Evolutionary conservation across 495 filamentous ascomycete genomes (phyloP), one percentile per base, ranked within the genome.

Genomic region (Thozetella sp.): DNA sequence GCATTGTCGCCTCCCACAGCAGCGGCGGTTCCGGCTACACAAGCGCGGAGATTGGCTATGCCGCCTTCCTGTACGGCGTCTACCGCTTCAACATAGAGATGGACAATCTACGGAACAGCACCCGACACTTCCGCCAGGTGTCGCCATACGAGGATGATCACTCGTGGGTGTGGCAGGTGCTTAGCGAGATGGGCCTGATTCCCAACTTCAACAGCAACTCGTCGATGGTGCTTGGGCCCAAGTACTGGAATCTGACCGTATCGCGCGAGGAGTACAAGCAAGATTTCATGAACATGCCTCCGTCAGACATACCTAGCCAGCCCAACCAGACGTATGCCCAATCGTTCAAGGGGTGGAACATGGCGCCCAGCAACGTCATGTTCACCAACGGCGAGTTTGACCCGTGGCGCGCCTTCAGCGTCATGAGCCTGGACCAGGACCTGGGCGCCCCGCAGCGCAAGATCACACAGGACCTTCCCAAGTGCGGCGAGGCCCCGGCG

Each of bases 321-420:
- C 59, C 23, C 20, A 20, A 51, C 6, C 34, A 22, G 22, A 22
- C 25, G 9, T 45, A 24, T 23, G 26, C 53, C 20, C 24, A 53
- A 3, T 24, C 51, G 3, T 54, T 37, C 43, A 51, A 30, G 22
- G 60, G 60, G 10, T 63, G 60, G 60, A 25, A 24, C 12, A 59
- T 59, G 27, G 11, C 22, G 27, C 60, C 60, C 1, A 46, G 20
- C 53, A 63, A 63, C 37, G 55, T 63, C n/a, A 53, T 58, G 55
- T 63, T 45, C 17, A 63, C 45, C 20, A 54, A 52, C 19, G 60
- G 60, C 56, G 60, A 63, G 56, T 37, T 58, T 19, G 60, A 63
- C 48, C 60, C 60, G 20, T 60, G 61, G 46, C 45, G 30, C 25
- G 30, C 22, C 12, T 22, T 60, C 23, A 22, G 22, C 19, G 26